Evolutionary conservation across 495 filamentous ascomycete genomes (phyloP).

Genomic region (Echria macrotheca): DNA sequence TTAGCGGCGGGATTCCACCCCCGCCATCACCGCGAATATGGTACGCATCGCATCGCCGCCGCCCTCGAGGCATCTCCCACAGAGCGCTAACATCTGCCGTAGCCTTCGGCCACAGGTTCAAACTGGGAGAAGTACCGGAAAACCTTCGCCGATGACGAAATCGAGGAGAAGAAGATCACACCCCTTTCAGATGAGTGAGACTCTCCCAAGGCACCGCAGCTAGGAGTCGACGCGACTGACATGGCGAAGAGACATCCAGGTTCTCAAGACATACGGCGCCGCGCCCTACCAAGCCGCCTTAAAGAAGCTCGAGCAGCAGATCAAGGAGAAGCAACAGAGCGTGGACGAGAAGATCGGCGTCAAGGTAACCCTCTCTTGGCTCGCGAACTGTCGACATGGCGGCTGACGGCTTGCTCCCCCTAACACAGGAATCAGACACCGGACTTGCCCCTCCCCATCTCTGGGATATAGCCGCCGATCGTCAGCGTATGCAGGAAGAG

Average conservation of each 20-base stretch:
- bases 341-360: slow-evolving; percentile 95
- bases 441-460: slow-evolving; percentile 96
- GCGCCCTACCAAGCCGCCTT: slow-evolving; percentile 88
- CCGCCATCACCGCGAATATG: slow-evolving; percentile 6
- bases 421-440: slow-evolving; percentile 84
- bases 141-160: slow-evolving; percentile 91
- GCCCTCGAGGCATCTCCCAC: neutral
- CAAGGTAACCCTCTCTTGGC: no score
- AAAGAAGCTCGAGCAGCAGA: slow-evolving; percentile 95
- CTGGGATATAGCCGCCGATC: slow-evolving; percentile 96
- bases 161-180: slow-evolving; percentile 98
- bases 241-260: slow-evolving; percentile 83
- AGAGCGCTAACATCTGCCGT: slow-evolving; percentile 16
- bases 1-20: neutral
- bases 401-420: slow-evolving; percentile 1
- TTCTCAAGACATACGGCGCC: slow-evolving; percentile 97
- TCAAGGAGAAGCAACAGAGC: slow-evolving; percentile 93
- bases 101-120: slow-evolving; percentile 86
- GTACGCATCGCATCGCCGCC: neutral
- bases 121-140: slow-evolving; percentile 99
- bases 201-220: no score
- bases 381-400: no score
- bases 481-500: slow-evolving; percentile 97
- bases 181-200: slow-evolving; percentile 93
- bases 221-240: slow-evolving; percentile 31